Base-by-base conservation (phyloP, 73 alveolate genomes). In the Symbiodinium pilosum region DNA sequence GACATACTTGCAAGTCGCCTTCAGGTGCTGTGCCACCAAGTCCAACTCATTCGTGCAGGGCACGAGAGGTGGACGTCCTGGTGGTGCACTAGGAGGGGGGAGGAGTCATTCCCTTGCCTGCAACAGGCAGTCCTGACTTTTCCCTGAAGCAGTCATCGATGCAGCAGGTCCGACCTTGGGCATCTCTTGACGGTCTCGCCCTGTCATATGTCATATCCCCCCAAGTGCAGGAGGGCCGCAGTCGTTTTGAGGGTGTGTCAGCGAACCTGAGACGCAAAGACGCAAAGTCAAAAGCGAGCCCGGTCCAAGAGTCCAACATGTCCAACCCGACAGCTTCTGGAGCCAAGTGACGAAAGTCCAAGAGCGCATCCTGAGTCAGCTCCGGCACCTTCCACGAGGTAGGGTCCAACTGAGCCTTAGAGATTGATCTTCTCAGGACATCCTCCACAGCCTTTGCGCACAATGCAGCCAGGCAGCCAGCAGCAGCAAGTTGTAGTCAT, bases 161-260 rank as follows among this genome's bases (percentile, higher is more conserved):
- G 44, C 44, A 73, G 85, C 85, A 73, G 9, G 44, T 73, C 44
- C 85, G 85, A 26, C 85, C 85, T 73, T 73, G 12, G 43, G 30
- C 59, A 47, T 47, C n/a, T 54, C 68, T 16, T 26, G 26, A 9
- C 20, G 34, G 20, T 54, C 68, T 16, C 4, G 73, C 34, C 26
- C 5, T 16, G 73, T 24, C 73, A n/a, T 54, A 30, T n/a, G 34
- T 54, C 26, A 30, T n/a, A 54, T 26, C 73, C 73, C 73, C 26
- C 73, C 73, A 16, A 54, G 73, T 54, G 85, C 85, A 0, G 85
- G 34, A 30, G 43, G 28, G 85, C 41, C 8, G 85, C 85, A n/a
- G 30, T 34, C 44, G 44, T 73, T 73, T 43, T 73, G 44, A 28
- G 85, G 85, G 34, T 73, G 85, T 43, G 85, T 73, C 85, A 73